phyloP scores from a whole-genome alignment of 495 filamentous ascomycete genomes.

The Penicillium dipodomyicola region DNA sequence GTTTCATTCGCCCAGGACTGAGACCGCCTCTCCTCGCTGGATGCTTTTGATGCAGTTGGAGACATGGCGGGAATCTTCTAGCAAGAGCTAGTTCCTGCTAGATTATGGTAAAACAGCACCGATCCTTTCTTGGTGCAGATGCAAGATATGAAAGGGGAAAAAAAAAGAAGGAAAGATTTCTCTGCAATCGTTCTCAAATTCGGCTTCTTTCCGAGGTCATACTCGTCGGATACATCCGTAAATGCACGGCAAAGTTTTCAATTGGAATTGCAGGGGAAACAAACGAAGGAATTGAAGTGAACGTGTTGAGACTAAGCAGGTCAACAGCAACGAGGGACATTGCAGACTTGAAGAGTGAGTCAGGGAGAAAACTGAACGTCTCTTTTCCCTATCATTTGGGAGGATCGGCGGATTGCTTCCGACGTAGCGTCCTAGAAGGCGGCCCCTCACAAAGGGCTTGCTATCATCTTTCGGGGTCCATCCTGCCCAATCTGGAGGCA shows the following conservation, averaged over 20 bases:
- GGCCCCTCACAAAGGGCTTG: background rate
- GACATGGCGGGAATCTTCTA: constrained; percentile 14
- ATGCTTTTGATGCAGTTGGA: constrained; percentile 18
- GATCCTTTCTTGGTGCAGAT: background rate
- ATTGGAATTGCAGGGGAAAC: constrained; percentile 9
- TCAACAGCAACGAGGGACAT: constrained; percentile 5
- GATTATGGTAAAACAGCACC: background rate
- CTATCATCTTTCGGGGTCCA: constrained; percentile 4
- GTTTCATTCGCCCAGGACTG: constrained; percentile 11
- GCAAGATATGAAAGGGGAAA: background rate
- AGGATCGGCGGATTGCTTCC: constrained; percentile 5
- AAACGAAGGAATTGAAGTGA: background rate
- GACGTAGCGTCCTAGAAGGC: background rate
- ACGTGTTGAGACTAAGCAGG: background rate
- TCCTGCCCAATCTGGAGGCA: constrained; percentile 1
- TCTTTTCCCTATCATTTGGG: background rate
- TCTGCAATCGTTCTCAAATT: constrained; percentile 1
- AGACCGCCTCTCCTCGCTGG: constrained; percentile 17
- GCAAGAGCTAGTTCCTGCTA: background rate
- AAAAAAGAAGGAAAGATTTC: background rate
- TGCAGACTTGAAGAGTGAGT: constrained; percentile 17
- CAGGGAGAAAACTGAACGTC: constrained; percentile 6
- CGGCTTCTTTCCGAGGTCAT: constrained; percentile 15
- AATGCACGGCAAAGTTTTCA: constrained; percentile 7
- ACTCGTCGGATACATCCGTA: background rate